Percentiles rank a stretch among this genome's conserved stretches.
These are phyloP conservation scores for Kregervanrija pseudodelftensis DNA, from an alignment of 805 yeast genomes.

Conservation along the genomic window DNA sequence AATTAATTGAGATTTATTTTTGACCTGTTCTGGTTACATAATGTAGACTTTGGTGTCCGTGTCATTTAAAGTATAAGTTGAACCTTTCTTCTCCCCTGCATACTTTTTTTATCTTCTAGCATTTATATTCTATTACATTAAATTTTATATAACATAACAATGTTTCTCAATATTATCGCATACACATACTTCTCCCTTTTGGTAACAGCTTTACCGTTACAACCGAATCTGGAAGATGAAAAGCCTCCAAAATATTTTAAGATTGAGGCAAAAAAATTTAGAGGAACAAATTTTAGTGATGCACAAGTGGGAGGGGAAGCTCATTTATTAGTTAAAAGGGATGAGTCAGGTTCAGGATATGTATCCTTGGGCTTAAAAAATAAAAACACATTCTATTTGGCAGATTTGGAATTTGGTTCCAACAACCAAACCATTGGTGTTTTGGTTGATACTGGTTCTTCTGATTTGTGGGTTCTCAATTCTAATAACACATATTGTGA, in stretches of 20 bases:
- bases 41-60: too few species aligned
- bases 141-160: background rate
- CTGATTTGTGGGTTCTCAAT: constrained; percentile 63
- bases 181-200: background rate
- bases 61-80: too few species aligned
- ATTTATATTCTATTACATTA: too few species aligned
- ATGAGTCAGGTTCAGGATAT: constrained; percentile 14
- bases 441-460: constrained; percentile 67
- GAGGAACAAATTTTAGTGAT: constrained; percentile 4
- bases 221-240: background rate
- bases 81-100: too few species aligned
- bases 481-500: constrained; percentile 42
- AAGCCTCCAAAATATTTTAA: constrained; percentile 10
- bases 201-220: background rate
- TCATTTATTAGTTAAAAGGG: constrained; percentile 17
- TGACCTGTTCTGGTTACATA: too few species aligned
- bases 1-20: too few species aligned
- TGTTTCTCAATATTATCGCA: background rate
- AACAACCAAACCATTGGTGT: constrained; percentile 47
- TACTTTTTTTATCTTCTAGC: too few species aligned
- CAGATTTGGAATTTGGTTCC: constrained; percentile 46
- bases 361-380: constrained; percentile 31
- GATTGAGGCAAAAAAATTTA: constrained; percentile 16
- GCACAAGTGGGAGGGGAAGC: constrained; percentile 13
- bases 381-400: constrained; percentile 37